Percentiles rank a stretch among this genome's conserved stretches.
phyloP scores from a whole-genome alignment of 2,329 filamentous ascomycete genomes.

The Thielaviopsis populi region DNA sequence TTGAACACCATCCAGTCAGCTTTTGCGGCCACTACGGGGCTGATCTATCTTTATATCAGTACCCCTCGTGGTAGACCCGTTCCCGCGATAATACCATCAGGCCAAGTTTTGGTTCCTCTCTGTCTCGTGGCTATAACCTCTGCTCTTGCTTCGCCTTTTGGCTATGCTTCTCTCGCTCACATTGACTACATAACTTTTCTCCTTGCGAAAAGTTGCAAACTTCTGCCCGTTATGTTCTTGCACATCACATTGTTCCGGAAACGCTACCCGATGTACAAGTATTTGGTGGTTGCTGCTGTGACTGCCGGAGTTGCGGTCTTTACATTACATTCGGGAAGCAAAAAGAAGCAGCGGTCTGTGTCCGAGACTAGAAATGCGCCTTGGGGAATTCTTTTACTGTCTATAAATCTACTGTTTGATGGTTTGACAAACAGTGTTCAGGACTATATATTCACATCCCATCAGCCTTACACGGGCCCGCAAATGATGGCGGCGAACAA shows the following conservation, averaged over 20 bases:
- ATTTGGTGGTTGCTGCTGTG: slow-evolving; percentile 79
- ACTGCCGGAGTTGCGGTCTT: slow-evolving; percentile 89
- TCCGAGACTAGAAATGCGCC: slow-evolving; percentile 37
- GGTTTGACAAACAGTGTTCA: slow-evolving; percentile 93
- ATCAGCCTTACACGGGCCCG: slow-evolving; percentile 69
- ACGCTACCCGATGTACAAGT: slow-evolving; percentile 89
- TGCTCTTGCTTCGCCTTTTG: slow-evolving; percentile 85
- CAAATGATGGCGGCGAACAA: slow-evolving; percentile 99
- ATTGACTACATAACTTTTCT: slow-evolving; percentile 98
- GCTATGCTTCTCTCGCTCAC: slow-evolving; percentile 80
- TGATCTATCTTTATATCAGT: slow-evolving; percentile 59
- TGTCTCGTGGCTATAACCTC: slow-evolving; percentile 74
- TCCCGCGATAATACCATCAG: slow-evolving; percentile 61
- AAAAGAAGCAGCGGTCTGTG: slow-evolving; percentile 31
- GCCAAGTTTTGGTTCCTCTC: slow-evolving; percentile 60
- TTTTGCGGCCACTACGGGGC: slow-evolving; percentile 72
- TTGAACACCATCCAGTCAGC: slow-evolving; percentile 90
- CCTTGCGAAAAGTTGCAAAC: slow-evolving; percentile 93
- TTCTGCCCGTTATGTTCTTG: slow-evolving; percentile 95
- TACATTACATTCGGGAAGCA: slow-evolving; percentile 63
- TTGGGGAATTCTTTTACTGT: slow-evolving; percentile 71
- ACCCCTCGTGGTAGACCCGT: slow-evolving; percentile 32
- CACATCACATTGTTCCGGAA: slow-evolving; percentile 85
- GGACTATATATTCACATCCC: slow-evolving; percentile 77
- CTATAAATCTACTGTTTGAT: slow-evolving; percentile 86